phyloP scores from a whole-genome alignment of 768 basidiomycete genomes.

The Tulasnella sp. region DNA sequence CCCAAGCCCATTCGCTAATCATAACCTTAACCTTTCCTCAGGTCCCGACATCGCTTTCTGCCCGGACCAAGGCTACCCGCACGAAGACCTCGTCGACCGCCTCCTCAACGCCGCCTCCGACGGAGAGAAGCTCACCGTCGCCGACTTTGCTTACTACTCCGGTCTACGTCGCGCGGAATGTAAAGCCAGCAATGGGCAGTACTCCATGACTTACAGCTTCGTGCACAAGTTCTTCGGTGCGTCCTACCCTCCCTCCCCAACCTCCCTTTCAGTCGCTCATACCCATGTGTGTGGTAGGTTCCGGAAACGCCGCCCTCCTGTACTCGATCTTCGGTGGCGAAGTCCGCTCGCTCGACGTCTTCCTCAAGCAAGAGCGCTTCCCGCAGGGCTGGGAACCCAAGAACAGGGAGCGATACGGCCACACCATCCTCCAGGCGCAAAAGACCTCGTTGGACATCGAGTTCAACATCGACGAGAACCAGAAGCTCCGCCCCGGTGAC shows the following conservation, averaged over 20 bases:
- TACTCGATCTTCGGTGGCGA: slow-evolving; percentile 57
- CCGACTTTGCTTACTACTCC: slow-evolving; percentile 47
- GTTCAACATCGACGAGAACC: slow-evolving; percentile 11
- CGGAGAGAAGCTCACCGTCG: slow-evolving; percentile 42
- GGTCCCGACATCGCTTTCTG: slow-evolving; percentile 41
- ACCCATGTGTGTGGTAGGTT: not conserved
- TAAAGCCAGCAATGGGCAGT: slow-evolving; percentile 43
- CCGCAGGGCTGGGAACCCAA: slow-evolving; percentile 62
- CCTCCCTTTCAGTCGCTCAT: too few species aligned
- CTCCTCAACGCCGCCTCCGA: slow-evolving; percentile 35
- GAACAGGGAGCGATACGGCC: slow-evolving; percentile 40
- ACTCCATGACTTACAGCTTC: slow-evolving; percentile 30
- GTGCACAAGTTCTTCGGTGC: slow-evolving; percentile 49
- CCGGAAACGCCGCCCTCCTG: slow-evolving; percentile 47
- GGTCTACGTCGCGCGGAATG: slow-evolving; percentile 52
- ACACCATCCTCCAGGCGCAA: slow-evolving; percentile 35
- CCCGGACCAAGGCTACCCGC: slow-evolving; percentile 45
- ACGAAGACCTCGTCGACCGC: slow-evolving; percentile 36
- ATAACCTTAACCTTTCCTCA: slow-evolving; percentile 20
- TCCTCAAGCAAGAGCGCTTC: slow-evolving; percentile 56
- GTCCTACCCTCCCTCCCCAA: too few species aligned
- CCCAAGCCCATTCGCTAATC: too few species aligned
- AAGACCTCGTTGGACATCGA: not conserved
- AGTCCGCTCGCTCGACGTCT: slow-evolving; percentile 39
- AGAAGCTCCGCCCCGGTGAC: slow-evolving; percentile 1